A percentile compares a stretch with the other conserved stretches of the same genome.
phyloP scores from a whole-genome alignment of 2,329 filamentous ascomycete genomes.

The Fusarium nurragi region DNA sequence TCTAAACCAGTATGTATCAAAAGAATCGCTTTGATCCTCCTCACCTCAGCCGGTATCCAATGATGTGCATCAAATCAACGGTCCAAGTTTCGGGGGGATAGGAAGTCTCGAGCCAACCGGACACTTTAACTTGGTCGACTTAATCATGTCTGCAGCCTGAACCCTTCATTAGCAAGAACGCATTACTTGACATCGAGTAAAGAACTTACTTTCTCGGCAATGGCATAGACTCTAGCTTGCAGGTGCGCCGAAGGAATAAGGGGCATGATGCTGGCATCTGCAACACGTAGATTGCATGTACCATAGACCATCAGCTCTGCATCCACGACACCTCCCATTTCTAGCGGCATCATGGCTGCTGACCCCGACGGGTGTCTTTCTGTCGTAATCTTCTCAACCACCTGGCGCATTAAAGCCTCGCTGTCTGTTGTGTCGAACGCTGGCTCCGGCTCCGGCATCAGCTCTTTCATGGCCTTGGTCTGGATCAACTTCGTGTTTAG shows the following conservation, averaged over 20 bases:
- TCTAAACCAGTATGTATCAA: no score
- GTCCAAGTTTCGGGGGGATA: neutral
- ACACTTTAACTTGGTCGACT: neutral
- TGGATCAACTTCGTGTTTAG: constrained; percentile 14
- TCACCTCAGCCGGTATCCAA: neutral
- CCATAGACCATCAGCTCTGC: constrained; percentile 41
- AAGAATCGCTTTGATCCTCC: no score
- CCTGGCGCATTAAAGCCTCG: neutral
- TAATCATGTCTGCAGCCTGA: constrained; percentile 24
- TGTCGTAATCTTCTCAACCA: neutral
- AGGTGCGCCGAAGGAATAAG: constrained; percentile 42
- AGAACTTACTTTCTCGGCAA: constrained; percentile 41
- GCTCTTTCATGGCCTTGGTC: constrained; percentile 12
- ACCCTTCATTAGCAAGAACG: neutral
- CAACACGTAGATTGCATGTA: constrained; percentile 38
- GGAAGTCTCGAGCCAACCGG: neutral
- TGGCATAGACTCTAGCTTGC: constrained; percentile 47
- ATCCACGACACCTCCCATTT: constrained; percentile 38
- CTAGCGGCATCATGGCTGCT: constrained; percentile 16
- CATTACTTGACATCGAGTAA: neutral
- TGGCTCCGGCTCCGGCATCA: constrained; percentile 11
- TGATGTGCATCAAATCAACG: neutral
- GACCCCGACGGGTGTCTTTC: constrained; percentile 21
- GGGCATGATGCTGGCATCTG: constrained; percentile 43
- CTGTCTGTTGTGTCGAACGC: constrained; percentile 9